A percentile compares a stretch with the other conserved stretches of the same genome.
These are phyloP conservation scores for Fonsecaea multimorphosa DNA, from an alignment of 2,329 filamentous ascomycete genomes.

Conservation along the genomic window DNA sequence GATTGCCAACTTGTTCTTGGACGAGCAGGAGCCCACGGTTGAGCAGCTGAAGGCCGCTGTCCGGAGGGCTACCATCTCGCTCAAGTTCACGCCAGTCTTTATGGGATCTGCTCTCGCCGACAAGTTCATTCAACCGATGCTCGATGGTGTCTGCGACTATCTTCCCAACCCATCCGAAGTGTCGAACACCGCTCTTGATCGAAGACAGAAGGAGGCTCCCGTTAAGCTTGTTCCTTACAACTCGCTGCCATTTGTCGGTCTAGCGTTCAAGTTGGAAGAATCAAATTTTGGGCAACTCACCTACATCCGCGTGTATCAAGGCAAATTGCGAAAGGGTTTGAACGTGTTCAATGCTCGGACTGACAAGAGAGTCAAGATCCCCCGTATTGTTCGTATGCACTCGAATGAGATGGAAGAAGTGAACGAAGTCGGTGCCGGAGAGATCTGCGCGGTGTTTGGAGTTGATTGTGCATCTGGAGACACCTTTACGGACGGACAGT, in stretches of 20 bases:
- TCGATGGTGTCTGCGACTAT: constrained; percentile 95
- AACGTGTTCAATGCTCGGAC: constrained; percentile 93
- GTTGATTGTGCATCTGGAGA: constrained; percentile 97
- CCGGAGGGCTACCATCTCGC: constrained; percentile 81
- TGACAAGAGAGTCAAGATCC: constrained; percentile 95
- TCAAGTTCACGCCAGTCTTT: constrained; percentile 92
- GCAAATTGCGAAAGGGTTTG: constrained; percentile 82
- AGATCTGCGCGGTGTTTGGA: constrained; percentile 98
- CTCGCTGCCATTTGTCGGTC: constrained; percentile 87
- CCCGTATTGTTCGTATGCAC: constrained; percentile 98
- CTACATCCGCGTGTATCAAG: constrained; percentile 98
- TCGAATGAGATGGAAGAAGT: constrained; percentile 99
- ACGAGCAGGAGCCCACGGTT: constrained; percentile 78
- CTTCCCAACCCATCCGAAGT: constrained; percentile 91
- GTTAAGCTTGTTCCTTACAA: constrained; percentile 94
- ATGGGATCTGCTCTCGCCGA: constrained; percentile 96
- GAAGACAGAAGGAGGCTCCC: constrained; percentile 74
- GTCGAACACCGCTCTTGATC: constrained; percentile 86
- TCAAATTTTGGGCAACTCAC: constrained; percentile 98
- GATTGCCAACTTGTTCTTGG: constrained; percentile 92
- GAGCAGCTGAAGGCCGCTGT: constrained; percentile 92
- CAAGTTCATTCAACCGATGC: constrained; percentile 93
- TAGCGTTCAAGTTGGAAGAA: constrained; percentile 99
- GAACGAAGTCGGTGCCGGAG: constrained; percentile 86
- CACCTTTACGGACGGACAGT: constrained; percentile 91